Evolutionary conservation across 495 filamentous ascomycete genomes (phyloP).

Genomic region (Massariosphaeria phaeospora): DNA sequence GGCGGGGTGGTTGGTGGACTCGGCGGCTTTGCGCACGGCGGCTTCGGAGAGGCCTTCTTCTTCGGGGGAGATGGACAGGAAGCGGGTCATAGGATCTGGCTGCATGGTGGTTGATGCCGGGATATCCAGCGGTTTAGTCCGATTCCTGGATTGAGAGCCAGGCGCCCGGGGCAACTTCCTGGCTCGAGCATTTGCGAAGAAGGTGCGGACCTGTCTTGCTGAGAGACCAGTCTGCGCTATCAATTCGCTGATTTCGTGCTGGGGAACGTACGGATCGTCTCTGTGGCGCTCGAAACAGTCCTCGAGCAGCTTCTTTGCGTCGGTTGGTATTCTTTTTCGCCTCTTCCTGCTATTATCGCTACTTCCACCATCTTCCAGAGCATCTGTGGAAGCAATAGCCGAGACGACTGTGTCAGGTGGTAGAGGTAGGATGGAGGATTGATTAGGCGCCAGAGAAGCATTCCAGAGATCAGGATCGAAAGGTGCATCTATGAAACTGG

Average conservation of each 20-base stretch:
- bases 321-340: slow-evolving; percentile 11
- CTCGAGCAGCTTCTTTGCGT: slow-evolving; percentile 18
- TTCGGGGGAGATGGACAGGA: slow-evolving; percentile 29
- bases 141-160: neutral
- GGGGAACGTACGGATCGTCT: slow-evolving; percentile 22
- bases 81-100: slow-evolving; percentile 25
- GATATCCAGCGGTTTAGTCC: neutral
- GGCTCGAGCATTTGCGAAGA: slow-evolving; percentile 28
- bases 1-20: neutral
- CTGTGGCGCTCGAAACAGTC: slow-evolving; percentile 16
- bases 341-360: slow-evolving; percentile 14
- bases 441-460: neutral
- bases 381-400: neutral
- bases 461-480: neutral
- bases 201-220: slow-evolving; percentile 22
- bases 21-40: slow-evolving; percentile 11
- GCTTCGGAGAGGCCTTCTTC: slow-evolving; percentile 28
- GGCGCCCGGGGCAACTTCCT: slow-evolving; percentile 15
- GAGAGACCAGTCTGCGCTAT: slow-evolving; percentile 10
- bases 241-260: slow-evolving; percentile 16
- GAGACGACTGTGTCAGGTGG: neutral
- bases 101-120: neutral
- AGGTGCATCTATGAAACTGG: neutral
- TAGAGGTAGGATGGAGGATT: neutral
- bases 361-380: neutral